phyloP scores from a whole-genome alignment of 352 stramenopile species.

The Blastocystis sp. region DNA sequence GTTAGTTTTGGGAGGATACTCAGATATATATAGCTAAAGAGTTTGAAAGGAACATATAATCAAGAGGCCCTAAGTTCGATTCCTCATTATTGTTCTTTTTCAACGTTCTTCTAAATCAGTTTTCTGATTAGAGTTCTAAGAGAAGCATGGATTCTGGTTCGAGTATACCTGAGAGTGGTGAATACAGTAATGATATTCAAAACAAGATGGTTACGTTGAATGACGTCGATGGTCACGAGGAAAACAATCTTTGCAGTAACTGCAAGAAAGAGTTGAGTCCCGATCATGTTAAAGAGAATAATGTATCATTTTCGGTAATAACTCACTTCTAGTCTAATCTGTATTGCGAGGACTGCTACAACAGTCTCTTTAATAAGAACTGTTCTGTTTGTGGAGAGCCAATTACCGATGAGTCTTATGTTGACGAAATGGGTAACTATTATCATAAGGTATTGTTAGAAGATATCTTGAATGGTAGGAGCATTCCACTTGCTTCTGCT shows the following conservation, averaged over 20 bases:
- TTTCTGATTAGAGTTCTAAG: too few relatives aligned
- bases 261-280: not conserved
- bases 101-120: too few relatives aligned
- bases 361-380: not conserved
- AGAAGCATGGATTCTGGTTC: too few relatives aligned
- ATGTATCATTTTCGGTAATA: not conserved
- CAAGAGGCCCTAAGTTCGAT: slow-evolving; percentile 41
- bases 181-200: not conserved
- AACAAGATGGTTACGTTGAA: not conserved
- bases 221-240: not conserved
- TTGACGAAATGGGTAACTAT: slow-evolving; percentile 34
- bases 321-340: not conserved
- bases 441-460: not conserved
- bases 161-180: too few relatives aligned
- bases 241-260: not conserved
- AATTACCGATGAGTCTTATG: not conserved
- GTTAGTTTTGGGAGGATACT: not conserved
- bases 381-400: not conserved
- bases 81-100: slow-evolving; percentile 36
- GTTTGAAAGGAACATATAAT: slow-evolving; percentile 34
- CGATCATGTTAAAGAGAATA: not conserved
- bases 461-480: not conserved
- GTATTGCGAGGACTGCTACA: not conserved
- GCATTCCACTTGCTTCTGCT: slow-evolving; percentile 33
- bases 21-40: slow-evolving; percentile 33